Evolutionary conservation across 2,329 filamentous ascomycete species (phyloP), one percentile per base, ranked within the genome.

Genomic region (Diaporthe capsici): DNA sequence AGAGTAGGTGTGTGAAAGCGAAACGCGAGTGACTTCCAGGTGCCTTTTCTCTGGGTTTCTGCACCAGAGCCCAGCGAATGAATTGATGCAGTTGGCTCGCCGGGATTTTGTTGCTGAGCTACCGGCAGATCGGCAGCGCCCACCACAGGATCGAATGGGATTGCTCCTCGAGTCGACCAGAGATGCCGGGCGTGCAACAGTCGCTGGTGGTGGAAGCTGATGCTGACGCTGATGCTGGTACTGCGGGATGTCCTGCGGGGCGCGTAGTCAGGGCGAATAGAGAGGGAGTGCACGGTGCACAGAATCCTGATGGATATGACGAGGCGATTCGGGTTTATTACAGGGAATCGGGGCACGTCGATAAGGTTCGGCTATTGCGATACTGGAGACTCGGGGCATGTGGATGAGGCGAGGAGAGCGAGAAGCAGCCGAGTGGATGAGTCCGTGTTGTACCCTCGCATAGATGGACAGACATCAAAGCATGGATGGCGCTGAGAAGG

Each of bases 321-420:
- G 65, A 55, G 8, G 63, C 22, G 63, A 39, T 53, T 68, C 47
- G 63, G 31, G 12, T 53, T 68, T 53, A 53, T 53, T 67, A 39
- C 31, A 53, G 65, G 49, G 65, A 39, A 31, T 68, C 47, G 65
- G 63, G 34, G 31, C 22, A 42, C 3, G 47, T 22, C 13, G 65
- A 70, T 70, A 70, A 70, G 47, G 47, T 70, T 70, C 63, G 34
- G 65, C 65, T 70, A 55, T 68, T 68, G 65, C 28, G 34, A 39
- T 53, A 49, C 47, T 68, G 47, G n/a, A 53, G 31, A 51, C 63
- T 12, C 44, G 28, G 44, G 63, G 63, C 47, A 51, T 10, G 20
- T 55, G 47, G 58, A 61, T 15, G 57, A 63, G 71, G 71, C 57
- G 71, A 49, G 28, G 20, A n/a, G 44, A 37, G 58, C 58, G 47